A percentile compares a stretch with the other conserved stretches of the same genome.
Evolutionary conservation across 2,329 filamentous ascomycete genomes (phyloP).

Genomic region (Phyllachora maydis): DNA sequence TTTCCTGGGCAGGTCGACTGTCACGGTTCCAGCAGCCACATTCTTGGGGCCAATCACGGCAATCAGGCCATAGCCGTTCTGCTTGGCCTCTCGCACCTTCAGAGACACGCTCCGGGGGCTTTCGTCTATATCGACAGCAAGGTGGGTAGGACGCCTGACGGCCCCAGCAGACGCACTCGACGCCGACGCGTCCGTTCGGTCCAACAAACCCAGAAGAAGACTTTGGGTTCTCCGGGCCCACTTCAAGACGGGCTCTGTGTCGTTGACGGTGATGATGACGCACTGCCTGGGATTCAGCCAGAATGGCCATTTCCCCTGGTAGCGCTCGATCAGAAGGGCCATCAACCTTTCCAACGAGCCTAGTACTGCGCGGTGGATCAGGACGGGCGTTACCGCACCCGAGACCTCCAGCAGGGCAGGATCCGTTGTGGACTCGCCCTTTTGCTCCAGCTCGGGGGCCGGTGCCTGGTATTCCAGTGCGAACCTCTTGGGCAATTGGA

Average conservation of each 20-base stretch:
- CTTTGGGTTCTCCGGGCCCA: conserved; percentile 26
- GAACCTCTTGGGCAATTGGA: conserved; percentile 72
- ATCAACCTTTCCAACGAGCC: conserved; percentile 72
- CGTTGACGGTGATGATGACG: conserved; percentile 53
- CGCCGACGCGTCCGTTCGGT: conserved; percentile 28
- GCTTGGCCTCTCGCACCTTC: conserved; percentile 54
- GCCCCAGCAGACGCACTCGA: too few species aligned
- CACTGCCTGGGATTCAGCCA: conserved; percentile 72
- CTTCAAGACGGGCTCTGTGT: conserved; percentile 27
- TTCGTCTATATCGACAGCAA: conserved; percentile 51
- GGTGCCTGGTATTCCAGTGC: conserved; percentile 54
- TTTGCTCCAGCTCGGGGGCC: conserved; percentile 37
- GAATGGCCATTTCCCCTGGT: conserved; percentile 64
- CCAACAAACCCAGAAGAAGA: conserved; percentile 24
- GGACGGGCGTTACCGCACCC: conserved; percentile 48
- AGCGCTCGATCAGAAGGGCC: conserved; percentile 69
- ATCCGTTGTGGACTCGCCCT: conserved; percentile 27
- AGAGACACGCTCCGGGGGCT: conserved; percentile 39
- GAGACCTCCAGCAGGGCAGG: conserved; percentile 23
- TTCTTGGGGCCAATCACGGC: conserved; percentile 52
- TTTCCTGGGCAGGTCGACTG: conserved; percentile 18
- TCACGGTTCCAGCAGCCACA: conserved; percentile 34
- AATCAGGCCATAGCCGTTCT: conserved; percentile 52
- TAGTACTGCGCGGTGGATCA: conserved; percentile 70
- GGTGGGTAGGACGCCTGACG: too few species aligned